These are phyloP conservation scores for Rostrohypoxylon terebratum DNA, from an alignment of 495 filamentous ascomycete species.

Conservation along the genomic window DNA sequence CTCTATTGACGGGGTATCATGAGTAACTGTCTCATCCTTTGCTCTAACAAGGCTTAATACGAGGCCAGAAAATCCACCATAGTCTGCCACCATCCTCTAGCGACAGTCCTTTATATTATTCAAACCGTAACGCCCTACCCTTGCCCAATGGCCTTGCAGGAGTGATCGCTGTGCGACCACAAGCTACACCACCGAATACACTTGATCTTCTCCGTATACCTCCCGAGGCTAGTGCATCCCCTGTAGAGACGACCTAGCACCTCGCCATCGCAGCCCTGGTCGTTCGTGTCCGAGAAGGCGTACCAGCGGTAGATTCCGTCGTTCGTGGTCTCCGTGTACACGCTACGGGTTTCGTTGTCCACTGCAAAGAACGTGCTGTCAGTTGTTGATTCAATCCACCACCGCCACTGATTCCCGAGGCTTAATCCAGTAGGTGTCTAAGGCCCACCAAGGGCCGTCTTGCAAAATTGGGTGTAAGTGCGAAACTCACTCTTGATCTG, in stretches of 20 bases:
- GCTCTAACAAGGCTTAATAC: not conserved
- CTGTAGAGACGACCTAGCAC: conserved; percentile 18
- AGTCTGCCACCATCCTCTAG: not conserved
- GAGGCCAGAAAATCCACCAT: not conserved
- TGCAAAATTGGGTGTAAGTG: not conserved
- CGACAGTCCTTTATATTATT: not conserved
- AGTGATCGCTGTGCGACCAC: conserved; percentile 22
- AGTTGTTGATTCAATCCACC: conserved; percentile 5
- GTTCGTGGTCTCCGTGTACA: conserved; percentile 28
- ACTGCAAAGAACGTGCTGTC: conserved; percentile 13
- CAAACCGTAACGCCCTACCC: not conserved
- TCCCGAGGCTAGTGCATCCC: conserved; percentile 18
- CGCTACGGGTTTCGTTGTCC: conserved; percentile 27
- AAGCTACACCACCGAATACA: conserved; percentile 38
- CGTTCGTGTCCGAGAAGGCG: conserved; percentile 18
- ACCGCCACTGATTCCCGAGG: not conserved
- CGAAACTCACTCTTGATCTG: conserved; percentile 35
- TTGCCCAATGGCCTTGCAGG: conserved; percentile 28
- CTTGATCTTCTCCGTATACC: conserved; percentile 13
- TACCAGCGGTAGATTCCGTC: conserved; percentile 42
- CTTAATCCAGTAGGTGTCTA: not conserved
- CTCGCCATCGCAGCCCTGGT: conserved; percentile 25
- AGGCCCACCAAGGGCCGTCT: too few species aligned
- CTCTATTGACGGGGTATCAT: not conserved
- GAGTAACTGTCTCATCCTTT: not conserved